Percentiles rank a stretch among this genome's conserved stretches.
Conservation (phyloP, 805 yeast genomes). For the Cyberlindnera meyerae region DNA sequence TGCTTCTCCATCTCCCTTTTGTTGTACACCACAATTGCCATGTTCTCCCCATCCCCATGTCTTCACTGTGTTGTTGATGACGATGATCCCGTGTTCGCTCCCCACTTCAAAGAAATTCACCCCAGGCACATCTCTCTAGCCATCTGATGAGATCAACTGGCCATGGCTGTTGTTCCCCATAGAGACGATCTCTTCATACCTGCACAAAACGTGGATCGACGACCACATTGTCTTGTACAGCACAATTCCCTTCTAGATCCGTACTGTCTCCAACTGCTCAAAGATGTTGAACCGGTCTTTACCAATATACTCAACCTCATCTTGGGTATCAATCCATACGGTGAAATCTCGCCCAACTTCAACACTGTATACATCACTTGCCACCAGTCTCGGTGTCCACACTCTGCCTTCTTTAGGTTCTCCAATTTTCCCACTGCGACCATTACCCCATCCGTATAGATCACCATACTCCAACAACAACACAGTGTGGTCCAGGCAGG, state of each 20-base stretch:
- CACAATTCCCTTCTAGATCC: constrained; percentile 3
- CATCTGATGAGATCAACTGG: constrained; percentile 41
- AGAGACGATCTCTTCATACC: constrained; percentile 35
- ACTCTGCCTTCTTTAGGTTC: constrained; percentile 13
- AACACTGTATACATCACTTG: constrained; percentile 1
- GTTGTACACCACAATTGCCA: constrained; percentile 75
- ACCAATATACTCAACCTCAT: constrained; percentile 29
- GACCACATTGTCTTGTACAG: constrained; percentile 69
- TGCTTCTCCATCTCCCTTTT: too few species aligned
- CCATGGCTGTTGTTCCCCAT: constrained; percentile 76
- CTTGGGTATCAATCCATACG: constrained; percentile 28
- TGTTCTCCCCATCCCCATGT: constrained; percentile 99
- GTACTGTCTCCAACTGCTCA: constrained; percentile 1
- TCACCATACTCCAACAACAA: constrained; percentile 35
- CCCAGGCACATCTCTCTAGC: background rate
- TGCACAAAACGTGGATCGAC: constrained; percentile 49
- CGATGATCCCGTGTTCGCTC: constrained; percentile 77
- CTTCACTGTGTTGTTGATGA: constrained; percentile 32
- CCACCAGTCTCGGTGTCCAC: constrained; percentile 12
- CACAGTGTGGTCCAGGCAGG: constrained; percentile 46
- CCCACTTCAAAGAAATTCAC: constrained; percentile 59
- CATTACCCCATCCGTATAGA: constrained; percentile 64
- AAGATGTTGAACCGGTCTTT: constrained; percentile 28
- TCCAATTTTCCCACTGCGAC: constrained; percentile 54
- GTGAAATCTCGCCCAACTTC: constrained; percentile 59